Evolutionary conservation across 1,139 yeast genomes (phyloP), one percentile per base, ranked within the genome.

Genomic region (Lodderomyces oxycetoniae): DNA sequence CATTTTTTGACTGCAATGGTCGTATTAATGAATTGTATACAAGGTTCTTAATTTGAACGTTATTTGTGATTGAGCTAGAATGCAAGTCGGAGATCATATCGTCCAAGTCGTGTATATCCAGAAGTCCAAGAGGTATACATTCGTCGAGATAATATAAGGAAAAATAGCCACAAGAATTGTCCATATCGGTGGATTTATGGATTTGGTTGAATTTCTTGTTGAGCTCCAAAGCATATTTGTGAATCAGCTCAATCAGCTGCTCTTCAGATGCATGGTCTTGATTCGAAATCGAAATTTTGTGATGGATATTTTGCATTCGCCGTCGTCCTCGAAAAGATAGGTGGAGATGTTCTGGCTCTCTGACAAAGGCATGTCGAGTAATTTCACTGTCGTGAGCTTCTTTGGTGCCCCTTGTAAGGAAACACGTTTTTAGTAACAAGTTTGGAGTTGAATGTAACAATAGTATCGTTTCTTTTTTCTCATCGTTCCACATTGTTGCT

Each of bases 81-180:
- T 53, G 48, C 22, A 77, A 50, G 42, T 77, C 80, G 3, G 56
- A 59, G 17, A 77, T 41, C 79, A 77, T 71, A 15, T 67, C 58
- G 35, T 72, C 76, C 24, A 74, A 53, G 42, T 75, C 79, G 2
- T 48, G 47, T 3, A 70, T 38, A 31, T 67, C 64, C 3, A 46
- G 38, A 2, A 70, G 47, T 3, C 34, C 27, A 4, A 44, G 35
- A 1, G 67, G 66, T 7, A 53, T 38, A 8, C 40, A 41, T 5
- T 41, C 36, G 4, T 57, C 49, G 5, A 62, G 44, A 15, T 59
- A 57, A 17, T 54, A 40, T 35, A 70, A 42, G 1, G 66, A 50
- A 9, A 39, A 37, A 13, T 32, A 34, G 13, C 22, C 4, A 5
- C 14, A 17, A n/a, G 17, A 12, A 5, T n/a, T n/a, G n/a, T n/a